A percentile compares a stretch with the other conserved stretches of the same genome.
These are phyloP conservation scores for Fusarium sarcochroum DNA, from an alignment of 2,329 filamentous ascomycete genomes.

Conservation along the genomic window DNA sequence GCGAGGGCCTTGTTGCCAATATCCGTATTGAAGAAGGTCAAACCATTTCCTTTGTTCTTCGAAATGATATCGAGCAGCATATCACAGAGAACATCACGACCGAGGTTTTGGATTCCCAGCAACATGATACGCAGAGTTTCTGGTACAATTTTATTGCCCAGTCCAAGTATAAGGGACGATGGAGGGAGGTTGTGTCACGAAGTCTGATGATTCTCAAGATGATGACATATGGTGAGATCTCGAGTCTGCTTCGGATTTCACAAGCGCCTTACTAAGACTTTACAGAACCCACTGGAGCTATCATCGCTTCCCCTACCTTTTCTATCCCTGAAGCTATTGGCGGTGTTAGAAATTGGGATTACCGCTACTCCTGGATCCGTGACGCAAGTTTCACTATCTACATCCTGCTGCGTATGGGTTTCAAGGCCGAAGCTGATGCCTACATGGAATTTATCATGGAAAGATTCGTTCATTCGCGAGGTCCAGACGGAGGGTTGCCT, in stretches of 20 bases:
- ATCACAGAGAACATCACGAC: conserved; percentile 71
- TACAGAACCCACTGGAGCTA: conserved; percentile 80
- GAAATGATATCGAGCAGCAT: conserved; percentile 72
- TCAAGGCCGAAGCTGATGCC: conserved; percentile 80
- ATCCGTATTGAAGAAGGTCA: conserved; percentile 76
- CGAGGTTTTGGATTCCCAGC: conserved; percentile 70
- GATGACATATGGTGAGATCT: conserved; percentile 70
- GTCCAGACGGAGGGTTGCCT: conserved; percentile 73
- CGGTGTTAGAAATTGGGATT: conserved; percentile 77
- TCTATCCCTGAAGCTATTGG: conserved; percentile 82
- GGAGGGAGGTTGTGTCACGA: conserved; percentile 78
- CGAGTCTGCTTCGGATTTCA: rapidly evolving
- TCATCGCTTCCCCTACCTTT: conserved; percentile 82
- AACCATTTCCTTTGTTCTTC: conserved; percentile 76
- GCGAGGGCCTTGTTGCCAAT: conserved; percentile 73
- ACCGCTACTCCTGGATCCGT: conserved; percentile 83
- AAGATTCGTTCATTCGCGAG: conserved; percentile 74
- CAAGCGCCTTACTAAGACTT: conserved; percentile 7
- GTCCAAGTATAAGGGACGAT: conserved; percentile 79
- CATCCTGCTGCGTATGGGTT: conserved; percentile 81
- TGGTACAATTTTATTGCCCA: conserved; percentile 82
- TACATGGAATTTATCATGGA: conserved; percentile 86
- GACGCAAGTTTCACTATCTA: conserved; percentile 85
- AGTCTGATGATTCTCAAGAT: conserved; percentile 83
- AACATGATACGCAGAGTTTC: conserved; percentile 78